Conservation (phyloP, 176 grass and related monocot genomes). For the Oryza longistaminata region DNA sequence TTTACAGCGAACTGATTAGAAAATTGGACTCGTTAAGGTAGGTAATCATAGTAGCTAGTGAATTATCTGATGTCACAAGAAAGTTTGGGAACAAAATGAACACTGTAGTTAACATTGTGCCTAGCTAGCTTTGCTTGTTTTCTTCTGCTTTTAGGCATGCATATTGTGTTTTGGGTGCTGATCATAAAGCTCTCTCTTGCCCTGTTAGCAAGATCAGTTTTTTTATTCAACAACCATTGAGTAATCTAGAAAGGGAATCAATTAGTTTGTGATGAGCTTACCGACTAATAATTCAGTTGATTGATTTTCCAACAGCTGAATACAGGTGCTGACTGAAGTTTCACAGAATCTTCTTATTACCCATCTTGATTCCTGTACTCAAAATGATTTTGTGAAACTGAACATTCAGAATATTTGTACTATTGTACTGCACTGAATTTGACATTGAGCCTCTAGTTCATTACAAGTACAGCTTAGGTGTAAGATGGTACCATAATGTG, state of each 20-base stretch:
- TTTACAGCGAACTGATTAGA: not conserved
- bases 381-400: not conserved
- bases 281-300: conserved; percentile 32
- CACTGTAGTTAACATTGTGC: not conserved
- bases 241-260: conserved; percentile 34
- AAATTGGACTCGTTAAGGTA: not conserved
- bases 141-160: not conserved
- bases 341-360: conserved; percentile 25
- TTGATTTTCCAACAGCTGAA: not conserved
- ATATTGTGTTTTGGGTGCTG: conserved; percentile 3
- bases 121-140: not conserved
- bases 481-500: not conserved
- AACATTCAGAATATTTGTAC: not conserved
- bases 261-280: conserved; percentile 2
- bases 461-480: not conserved
- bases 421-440: not conserved
- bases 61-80: not conserved
- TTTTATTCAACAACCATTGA: conserved; percentile 21
- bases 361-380: not conserved
- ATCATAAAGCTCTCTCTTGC: not conserved
- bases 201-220: not conserved
- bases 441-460: not conserved
- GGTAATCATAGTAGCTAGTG: not conserved
- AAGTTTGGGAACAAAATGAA: not conserved
- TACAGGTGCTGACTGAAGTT: not conserved